Percentiles rank a stretch among this genome's conserved stretches.
Evolutionary conservation across 768 basidiomycete genomes (phyloP).

Genomic region (Dioszegia hungarica): DNA sequence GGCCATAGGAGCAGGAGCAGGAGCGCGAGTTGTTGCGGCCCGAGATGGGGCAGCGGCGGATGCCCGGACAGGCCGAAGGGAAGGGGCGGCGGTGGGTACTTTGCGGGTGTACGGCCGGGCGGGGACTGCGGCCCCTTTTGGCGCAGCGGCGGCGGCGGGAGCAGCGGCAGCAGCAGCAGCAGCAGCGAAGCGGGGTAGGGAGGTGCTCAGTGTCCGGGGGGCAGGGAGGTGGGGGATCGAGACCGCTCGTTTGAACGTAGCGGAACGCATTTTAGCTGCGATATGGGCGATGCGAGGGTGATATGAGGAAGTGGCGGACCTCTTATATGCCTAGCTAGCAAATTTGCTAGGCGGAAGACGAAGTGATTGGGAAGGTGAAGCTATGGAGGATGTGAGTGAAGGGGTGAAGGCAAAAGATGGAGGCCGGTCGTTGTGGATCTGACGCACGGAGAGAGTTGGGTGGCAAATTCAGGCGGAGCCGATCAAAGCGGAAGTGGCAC

Average conservation of each 20-base stretch:
- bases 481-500: not conserved
- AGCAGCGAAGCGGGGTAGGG: slow-evolving; percentile 1
- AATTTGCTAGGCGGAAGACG: too few species aligned
- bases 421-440: not conserved
- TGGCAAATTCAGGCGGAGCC: not conserved
- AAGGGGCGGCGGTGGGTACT: not conserved
- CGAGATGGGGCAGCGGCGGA: not conserved
- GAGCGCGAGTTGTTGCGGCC: not conserved
- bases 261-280: not conserved
- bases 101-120: not conserved
- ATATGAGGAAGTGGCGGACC: too few species aligned
- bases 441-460: not conserved
- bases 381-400: too few species aligned
- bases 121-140: too few species aligned
- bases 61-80: not conserved
- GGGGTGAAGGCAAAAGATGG: not conserved
- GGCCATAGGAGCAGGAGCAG: not conserved
- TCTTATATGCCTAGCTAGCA: too few species aligned
- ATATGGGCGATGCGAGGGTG: not conserved
- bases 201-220: not conserved
- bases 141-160: not conserved
- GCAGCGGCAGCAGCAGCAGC: slow-evolving; percentile 3
- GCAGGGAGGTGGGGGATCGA: not conserved
- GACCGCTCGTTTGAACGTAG: not conserved
- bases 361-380: too few species aligned